Conservation (phyloP, 495 filamentous ascomycete genomes). For the Penicillium cinerascens region DNA sequence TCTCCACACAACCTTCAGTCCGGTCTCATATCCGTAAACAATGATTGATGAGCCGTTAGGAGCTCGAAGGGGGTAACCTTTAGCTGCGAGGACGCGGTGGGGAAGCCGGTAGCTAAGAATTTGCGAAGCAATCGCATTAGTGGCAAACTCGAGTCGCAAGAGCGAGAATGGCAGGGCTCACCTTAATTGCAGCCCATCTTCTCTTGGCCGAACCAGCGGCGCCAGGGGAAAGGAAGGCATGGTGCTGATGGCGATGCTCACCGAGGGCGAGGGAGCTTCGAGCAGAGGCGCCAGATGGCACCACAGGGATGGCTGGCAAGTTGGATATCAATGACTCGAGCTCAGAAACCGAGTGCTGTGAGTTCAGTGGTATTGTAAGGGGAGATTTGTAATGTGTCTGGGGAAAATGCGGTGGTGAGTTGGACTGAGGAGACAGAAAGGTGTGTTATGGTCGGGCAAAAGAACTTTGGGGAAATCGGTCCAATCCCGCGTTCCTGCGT, state of each 20-base stretch:
- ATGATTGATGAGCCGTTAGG: conserved; percentile 83
- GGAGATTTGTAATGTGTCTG: neutral
- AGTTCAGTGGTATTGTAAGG: neutral
- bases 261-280: conserved; percentile 8
- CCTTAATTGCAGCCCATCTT: conserved; percentile 54
- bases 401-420: conserved; percentile 7
- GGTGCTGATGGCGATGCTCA: conserved; percentile 13
- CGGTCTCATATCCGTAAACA: conserved; percentile 77
- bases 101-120: conserved; percentile 66
- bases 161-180: conserved; percentile 16
- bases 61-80: conserved; percentile 70
- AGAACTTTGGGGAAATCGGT: conserved; percentile 15
- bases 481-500: conserved; percentile 30
- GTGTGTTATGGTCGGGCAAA: conserved; percentile 27
- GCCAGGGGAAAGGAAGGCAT: conserved; percentile 41
- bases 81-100: conserved; percentile 67
- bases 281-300: conserved; percentile 23
- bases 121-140: conserved; percentile 7
- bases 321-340: neutral
- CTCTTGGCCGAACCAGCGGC: conserved; percentile 37
- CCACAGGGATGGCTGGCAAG: conserved; percentile 5
- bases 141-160: neutral
- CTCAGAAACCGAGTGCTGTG: neutral
- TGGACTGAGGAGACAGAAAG: conserved; percentile 14
- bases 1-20: conserved; percentile 74